phyloP scores from a whole-genome alignment of 306 rosid species.

The Vachellia collinsii region DNA sequence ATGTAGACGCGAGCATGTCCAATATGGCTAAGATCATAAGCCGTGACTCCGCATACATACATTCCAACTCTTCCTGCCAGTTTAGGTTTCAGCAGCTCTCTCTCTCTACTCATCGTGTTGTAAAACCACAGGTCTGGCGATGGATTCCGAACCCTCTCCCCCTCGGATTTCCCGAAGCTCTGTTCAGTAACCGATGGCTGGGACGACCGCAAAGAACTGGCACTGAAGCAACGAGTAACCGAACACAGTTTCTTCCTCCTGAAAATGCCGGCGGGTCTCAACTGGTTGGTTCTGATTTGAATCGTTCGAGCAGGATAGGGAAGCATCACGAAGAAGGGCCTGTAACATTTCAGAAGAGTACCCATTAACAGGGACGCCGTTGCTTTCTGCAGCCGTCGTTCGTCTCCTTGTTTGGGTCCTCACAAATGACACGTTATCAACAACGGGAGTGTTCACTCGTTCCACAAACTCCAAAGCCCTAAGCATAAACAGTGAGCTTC shows the following conservation, averaged over 20 bases:
- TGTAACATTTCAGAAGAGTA: conserved; percentile 63
- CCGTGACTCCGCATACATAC: conserved; percentile 98
- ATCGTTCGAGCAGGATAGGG: conserved; percentile 39
- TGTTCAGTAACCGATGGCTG: conserved; percentile 44
- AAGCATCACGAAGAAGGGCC: conserved; percentile 53
- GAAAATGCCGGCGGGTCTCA: conserved; percentile 35
- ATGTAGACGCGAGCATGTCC: conserved; percentile 98
- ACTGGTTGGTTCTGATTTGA: conserved; percentile 36
- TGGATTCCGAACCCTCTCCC: conserved; percentile 11
- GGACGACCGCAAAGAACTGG: conserved; percentile 45
- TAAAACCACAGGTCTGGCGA: conserved; percentile 69
- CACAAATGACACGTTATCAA: conserved; percentile 33
- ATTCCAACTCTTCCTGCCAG: conserved; percentile 79
- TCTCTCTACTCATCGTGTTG: conserved; percentile 81
- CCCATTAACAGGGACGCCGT: conserved; percentile 45
- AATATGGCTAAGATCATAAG: conserved; percentile 93
- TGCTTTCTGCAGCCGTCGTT: neutral
- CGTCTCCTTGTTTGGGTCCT: conserved; percentile 18
- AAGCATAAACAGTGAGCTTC: neutral
- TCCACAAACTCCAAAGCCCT: neutral
- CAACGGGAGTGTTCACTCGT: conserved; percentile 8
- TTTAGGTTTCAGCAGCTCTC: conserved; percentile 72
- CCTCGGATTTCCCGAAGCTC: conserved; percentile 29
- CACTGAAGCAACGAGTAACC: conserved; percentile 40
- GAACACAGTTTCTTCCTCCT: conserved; percentile 1